These are phyloP conservation scores for Monosporascus sp. DNA, from an alignment of 2,329 filamentous ascomycete genomes.

Conservation along the genomic window DNA sequence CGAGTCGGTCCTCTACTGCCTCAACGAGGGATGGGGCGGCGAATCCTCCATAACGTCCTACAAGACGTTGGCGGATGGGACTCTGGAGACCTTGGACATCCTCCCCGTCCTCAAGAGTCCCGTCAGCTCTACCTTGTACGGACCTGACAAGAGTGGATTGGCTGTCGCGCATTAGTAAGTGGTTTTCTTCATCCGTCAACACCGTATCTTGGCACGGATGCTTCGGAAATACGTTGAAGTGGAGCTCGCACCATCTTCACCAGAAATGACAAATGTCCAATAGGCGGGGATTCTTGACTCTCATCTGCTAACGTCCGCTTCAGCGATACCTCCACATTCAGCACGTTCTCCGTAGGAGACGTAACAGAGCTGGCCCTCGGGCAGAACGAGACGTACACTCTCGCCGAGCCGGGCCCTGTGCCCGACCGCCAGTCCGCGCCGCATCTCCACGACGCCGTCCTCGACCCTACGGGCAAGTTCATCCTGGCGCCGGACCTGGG, in stretches of 20 bases:
- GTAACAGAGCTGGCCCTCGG: constrained; percentile 30
- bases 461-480: constrained; percentile 61
- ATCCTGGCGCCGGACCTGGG: constrained; percentile 63
- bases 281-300: too few species aligned
- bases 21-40: constrained; percentile 46
- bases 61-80: constrained; percentile 39
- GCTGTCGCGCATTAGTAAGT: constrained; percentile 27
- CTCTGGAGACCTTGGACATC: constrained; percentile 35
- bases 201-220: constrained; percentile 7
- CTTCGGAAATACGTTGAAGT: neutral
- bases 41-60: constrained; percentile 19
- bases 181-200: constrained; percentile 6
- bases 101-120: constrained; percentile 21
- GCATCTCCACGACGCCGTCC: constrained; percentile 59
- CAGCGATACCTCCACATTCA: constrained; percentile 31
- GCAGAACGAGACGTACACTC: constrained; percentile 34
- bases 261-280: too few species aligned
- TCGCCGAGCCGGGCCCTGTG: constrained; percentile 32
- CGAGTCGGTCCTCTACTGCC: constrained; percentile 50
- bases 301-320: neutral
- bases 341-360: constrained; percentile 39
- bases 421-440: constrained; percentile 48
- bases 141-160: constrained; percentile 21
- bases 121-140: constrained; percentile 24
- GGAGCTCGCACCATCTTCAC: too few species aligned